These are phyloP conservation scores for Lathyrus oleraceus DNA, from an alignment of 306 rosid species.

Conservation along the genomic window DNA sequence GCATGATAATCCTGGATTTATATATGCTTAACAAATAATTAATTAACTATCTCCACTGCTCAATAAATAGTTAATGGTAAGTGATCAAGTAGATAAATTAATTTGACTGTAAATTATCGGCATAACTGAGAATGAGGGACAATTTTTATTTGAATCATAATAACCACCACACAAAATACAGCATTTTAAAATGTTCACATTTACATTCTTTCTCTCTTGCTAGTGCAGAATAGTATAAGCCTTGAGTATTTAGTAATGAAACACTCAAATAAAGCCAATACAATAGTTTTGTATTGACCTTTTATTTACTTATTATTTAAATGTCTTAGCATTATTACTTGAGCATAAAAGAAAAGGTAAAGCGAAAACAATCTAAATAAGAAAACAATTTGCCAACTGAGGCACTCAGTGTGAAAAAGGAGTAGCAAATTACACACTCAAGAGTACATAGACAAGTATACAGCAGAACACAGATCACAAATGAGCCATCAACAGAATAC, in stretches of 20 bases:
- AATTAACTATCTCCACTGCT: too few species aligned
- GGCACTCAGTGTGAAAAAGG: conserved; percentile 31
- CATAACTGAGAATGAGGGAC: not conserved
- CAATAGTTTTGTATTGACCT: not conserved
- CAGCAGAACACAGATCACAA: conserved; percentile 37
- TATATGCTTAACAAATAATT: too few species aligned
- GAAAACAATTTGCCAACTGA: conserved; percentile 34
- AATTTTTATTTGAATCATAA: not conserved
- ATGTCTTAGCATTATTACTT: conserved; percentile 18
- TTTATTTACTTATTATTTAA: conserved; percentile 1
- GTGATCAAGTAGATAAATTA: not conserved
- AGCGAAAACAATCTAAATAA: not conserved
- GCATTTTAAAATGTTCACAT: not conserved
- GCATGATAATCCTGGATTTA: too few species aligned
- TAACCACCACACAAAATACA: not conserved
- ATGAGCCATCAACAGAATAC: conserved; percentile 54
- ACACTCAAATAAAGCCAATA: conserved; percentile 13
- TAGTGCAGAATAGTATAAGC: not conserved
- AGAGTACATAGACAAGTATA: conserved; percentile 37
- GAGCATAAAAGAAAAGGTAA: not conserved
- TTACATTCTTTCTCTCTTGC: not conserved
- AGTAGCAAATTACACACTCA: conserved; percentile 37
- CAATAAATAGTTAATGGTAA: not conserved
- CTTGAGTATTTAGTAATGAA: conserved; percentile 5
- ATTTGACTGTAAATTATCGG: not conserved